Base-by-base conservation (phyloP, 2,329 filamentous ascomycete species). In the Alternaria solani region DNA sequence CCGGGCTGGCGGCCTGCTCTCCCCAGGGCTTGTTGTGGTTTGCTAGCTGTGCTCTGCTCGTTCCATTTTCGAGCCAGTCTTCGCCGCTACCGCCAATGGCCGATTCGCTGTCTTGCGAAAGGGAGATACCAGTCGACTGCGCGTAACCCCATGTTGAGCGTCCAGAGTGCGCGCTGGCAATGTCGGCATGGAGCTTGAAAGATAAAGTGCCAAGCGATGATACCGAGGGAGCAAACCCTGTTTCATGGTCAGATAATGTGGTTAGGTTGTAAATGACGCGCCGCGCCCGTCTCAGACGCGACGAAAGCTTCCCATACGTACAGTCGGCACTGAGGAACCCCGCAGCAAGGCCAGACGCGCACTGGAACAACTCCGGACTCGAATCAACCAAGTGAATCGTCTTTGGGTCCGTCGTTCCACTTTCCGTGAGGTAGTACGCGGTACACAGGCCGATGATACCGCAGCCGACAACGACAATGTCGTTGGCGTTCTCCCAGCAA, bases 241-340 rank as follows among this genome's bases (percentile, higher is more conserved):
- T n/a, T 42, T 30, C 16, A 8, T 11, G 41, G 39, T 56, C 9
- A 49, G 25, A 42, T 12, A 32, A 46, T 23, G 30, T 11, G 12
- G 5, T 25, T 16, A 23, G 39, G 5, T 7, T 9, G 8, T 36
- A 25, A 7, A 4, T 36, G 32, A 36, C 32, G 32, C 46, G 46
- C 7, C 5, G 30, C 8, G 26, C 36, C 23, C 11, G 25, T 23
- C 7, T 23, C 7, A 28, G 36, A 38, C 23, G 46, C n/a, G 42
- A n/a, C 23, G 26, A 12, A 46, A 9, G 46, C 25, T 23, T 7
- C 2, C 12, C 12, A 28, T 49, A 68, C 76, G 18, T 71, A 81
- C 91, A 94, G 75, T 94, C 89, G 34, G 82, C 83, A 0, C 91
- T 91, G 8, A 94, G 73, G 70, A 94, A 94, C 0, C 91, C 91